Conservation (phyloP, 2,329 filamentous ascomycete genomes). For the Cytospora chrysosperma region DNA sequence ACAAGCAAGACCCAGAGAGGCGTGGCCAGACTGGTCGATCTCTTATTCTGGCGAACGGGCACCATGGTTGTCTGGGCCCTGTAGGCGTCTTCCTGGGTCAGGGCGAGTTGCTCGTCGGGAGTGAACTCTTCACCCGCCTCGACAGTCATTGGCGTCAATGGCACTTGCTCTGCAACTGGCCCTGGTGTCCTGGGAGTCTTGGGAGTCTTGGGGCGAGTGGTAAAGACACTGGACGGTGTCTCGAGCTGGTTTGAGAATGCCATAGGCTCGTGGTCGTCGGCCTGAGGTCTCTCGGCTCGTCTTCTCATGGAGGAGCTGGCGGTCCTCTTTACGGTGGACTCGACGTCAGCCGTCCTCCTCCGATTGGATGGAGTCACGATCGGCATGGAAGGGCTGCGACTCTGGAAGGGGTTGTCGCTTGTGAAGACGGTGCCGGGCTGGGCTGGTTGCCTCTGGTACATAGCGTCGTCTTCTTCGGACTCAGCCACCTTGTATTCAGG, state of each 20-base stretch:
- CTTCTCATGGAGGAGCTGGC: conserved; percentile 44
- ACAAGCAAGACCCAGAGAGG: conserved; percentile 71
- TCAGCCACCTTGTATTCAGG: conserved; percentile 53
- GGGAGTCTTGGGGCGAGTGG: conserved; percentile 35
- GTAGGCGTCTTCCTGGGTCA: conserved; percentile 66
- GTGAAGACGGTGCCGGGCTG: conserved; percentile 71
- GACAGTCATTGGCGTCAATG: conserved; percentile 36
- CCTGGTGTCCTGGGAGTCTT: conserved; percentile 25
- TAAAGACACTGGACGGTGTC: conserved; percentile 47
- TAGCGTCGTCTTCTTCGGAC: conserved; percentile 43
- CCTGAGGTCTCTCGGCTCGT: conserved; percentile 43
- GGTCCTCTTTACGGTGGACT: conserved; percentile 39
- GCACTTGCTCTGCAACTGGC: conserved; percentile 15
- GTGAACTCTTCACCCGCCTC: conserved; percentile 91
- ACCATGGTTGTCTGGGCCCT: conserved; percentile 49
- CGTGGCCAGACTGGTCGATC: conserved; percentile 51
- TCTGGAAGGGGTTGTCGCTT: conserved; percentile 90
- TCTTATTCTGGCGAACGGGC: conserved; percentile 42
- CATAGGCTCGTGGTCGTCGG: conserved; percentile 52
- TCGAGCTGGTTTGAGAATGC: conserved; percentile 60
- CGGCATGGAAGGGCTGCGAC: conserved; percentile 69
- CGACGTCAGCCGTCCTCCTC: conserved; percentile 47
- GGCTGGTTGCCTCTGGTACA: conserved; percentile 39
- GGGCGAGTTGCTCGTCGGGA: conserved; percentile 80
- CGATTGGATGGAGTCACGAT: conserved; percentile 49